Percentiles rank a stretch among this genome's conserved stretches.
Evolutionary conservation across 129 eudicot species (phyloP).

Genomic region (Centella asiatica): DNA sequence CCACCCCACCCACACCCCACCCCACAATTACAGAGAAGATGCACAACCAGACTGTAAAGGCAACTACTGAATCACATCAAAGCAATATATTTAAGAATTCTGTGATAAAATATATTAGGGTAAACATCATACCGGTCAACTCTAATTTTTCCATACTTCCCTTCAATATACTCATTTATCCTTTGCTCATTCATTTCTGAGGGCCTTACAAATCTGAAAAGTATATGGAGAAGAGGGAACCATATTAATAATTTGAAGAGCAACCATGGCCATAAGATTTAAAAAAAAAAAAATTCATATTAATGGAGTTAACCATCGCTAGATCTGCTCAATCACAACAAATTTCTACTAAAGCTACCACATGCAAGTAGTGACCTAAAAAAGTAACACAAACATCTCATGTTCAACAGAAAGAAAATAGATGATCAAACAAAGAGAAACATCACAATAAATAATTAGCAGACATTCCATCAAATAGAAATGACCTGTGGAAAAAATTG

Average conservation of each 20-base stretch:
- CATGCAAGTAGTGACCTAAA: background rate
- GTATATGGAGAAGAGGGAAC: background rate
- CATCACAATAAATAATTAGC: background rate
- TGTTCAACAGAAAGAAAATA: background rate
- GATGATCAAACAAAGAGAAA: background rate
- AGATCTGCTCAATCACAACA: background rate
- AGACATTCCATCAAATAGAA: background rate
- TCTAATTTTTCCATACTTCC: slow-evolving; percentile 80
- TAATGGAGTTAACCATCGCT: background rate
- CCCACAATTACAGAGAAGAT: no score
- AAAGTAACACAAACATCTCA: background rate
- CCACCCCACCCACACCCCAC: no score
- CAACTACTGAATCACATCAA: background rate
- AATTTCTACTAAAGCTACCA: background rate
- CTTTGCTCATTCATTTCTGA: slow-evolving; percentile 77
- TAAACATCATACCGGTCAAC: slow-evolving; percentile 58
- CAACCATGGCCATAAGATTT: no score
- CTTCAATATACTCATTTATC: slow-evolving; percentile 69
- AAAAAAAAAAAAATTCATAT: no score
- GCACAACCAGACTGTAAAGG: no score
- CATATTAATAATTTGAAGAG: background rate
- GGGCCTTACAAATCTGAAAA: slow-evolving; percentile 94
- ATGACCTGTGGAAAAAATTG: slow-evolving; percentile 83
- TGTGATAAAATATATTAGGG: background rate
- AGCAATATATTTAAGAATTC: background rate